Percentiles rank a stretch among this genome's conserved stretches.
Conservation (phyloP, 2,329 filamentous ascomycete genomes). For the Claviceps pazoutovae region DNA sequence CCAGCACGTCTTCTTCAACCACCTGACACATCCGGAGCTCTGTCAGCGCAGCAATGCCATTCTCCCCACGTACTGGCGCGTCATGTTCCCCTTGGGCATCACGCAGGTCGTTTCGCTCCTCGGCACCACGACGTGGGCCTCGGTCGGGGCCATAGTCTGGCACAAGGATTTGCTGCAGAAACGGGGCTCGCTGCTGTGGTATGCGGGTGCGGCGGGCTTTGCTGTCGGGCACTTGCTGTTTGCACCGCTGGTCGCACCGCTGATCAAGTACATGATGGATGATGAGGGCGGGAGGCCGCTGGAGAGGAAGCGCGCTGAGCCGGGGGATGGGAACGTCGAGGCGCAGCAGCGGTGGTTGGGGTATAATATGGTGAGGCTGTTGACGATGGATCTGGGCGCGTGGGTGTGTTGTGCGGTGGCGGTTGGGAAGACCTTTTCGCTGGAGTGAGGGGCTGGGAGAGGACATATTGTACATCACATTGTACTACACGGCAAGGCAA, state of each 20-base stretch:
- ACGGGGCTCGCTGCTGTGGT: conserved; percentile 18
- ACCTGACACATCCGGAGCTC: conserved; percentile 19
- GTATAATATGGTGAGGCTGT: conserved; percentile 17
- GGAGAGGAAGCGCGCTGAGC: conserved; percentile 5
- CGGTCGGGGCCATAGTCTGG: conserved; percentile 14
- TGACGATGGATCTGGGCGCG: conserved; percentile 21
- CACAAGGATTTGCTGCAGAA: conserved; percentile 11
- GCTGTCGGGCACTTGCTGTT: conserved; percentile 20
- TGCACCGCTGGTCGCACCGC: conserved; percentile 19
- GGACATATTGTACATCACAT: neutral
- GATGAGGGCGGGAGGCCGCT: conserved; percentile 9
- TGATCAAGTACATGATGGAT: conserved; percentile 17
- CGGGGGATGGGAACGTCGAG: conserved; percentile 15
- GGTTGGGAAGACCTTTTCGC: conserved; percentile 5
- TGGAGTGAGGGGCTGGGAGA: neutral
- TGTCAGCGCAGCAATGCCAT: conserved; percentile 19
- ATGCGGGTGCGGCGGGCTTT: conserved; percentile 17
- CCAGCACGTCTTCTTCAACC: conserved; percentile 28
- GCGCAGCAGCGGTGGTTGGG: conserved; percentile 18
- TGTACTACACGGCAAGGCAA: too few species aligned
- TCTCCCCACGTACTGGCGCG: conserved; percentile 28
- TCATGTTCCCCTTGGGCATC: conserved; percentile 25
- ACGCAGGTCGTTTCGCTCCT: conserved; percentile 20
- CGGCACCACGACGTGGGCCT: conserved; percentile 19
- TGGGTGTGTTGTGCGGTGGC: conserved; percentile 20